phyloP scores from a whole-genome alignment of 345 rosid species.

The Linum lewisii region DNA sequence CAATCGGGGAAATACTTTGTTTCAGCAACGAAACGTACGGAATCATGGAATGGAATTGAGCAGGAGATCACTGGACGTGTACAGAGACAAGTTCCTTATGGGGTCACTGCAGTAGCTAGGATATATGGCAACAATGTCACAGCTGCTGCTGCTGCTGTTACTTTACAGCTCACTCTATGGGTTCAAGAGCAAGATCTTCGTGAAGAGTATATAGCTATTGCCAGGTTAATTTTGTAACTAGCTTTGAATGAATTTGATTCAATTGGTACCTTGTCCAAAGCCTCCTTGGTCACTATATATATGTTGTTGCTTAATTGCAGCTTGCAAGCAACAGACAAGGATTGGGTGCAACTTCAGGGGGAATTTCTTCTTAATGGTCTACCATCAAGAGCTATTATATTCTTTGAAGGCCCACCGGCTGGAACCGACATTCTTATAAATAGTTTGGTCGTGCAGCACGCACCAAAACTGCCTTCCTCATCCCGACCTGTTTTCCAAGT shows the following conservation, averaged over 20 bases:
- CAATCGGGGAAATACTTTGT: slow-evolving; percentile 3
- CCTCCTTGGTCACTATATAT: not conserved
- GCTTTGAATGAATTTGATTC: too few relatives aligned
- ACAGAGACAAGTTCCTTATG: slow-evolving; percentile 4
- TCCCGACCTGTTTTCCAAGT: slow-evolving; percentile 1
- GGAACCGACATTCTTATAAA: slow-evolving; percentile 9
- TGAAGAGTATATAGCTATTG: slow-evolving; percentile 4
- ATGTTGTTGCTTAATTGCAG: not conserved
- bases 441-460: slow-evolving; percentile 1
- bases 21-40: slow-evolving; percentile 5
- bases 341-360: slow-evolving; percentile 6
- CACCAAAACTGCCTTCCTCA: not conserved
- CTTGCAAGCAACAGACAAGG: slow-evolving; percentile 8
- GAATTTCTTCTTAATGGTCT: slow-evolving; percentile 7
- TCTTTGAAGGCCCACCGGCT: slow-evolving; percentile 7
- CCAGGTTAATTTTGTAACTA: not conserved
- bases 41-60: slow-evolving; percentile 7
- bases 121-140: slow-evolving; percentile 5
- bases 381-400: slow-evolving; percentile 7
- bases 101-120: slow-evolving; percentile 2
- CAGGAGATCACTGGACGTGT: slow-evolving; percentile 9
- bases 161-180: slow-evolving; percentile 3
- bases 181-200: slow-evolving; percentile 3
- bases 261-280: too few relatives aligned
- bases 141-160: not conserved